phyloP scores from a whole-genome alignment of 148 eudicot species.

The Amaranthus cruentus region DNA sequence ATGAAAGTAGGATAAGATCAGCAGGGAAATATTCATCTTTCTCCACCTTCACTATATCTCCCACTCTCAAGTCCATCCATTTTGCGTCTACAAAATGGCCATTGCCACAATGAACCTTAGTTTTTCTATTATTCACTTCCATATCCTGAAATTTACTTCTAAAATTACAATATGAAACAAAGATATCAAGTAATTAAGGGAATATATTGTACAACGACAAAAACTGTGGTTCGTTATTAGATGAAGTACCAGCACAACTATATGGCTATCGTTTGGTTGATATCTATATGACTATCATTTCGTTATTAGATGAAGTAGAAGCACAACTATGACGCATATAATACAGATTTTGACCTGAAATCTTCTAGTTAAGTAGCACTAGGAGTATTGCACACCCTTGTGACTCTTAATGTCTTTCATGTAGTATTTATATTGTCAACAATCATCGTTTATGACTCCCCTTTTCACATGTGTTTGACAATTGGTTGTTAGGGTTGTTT shows the following conservation, averaged over 20 bases:
- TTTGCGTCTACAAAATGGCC: conserved; percentile 38
- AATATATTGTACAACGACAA: not conserved
- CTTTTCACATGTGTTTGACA: too few relatives aligned
- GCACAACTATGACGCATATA: not conserved
- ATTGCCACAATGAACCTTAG: conserved; percentile 35
- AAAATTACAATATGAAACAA: not conserved
- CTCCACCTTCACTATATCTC: conserved; percentile 57
- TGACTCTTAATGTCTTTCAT: not conserved
- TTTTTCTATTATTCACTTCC: conserved; percentile 46
- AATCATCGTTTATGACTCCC: not conserved
- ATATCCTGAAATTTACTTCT: conserved; percentile 40
- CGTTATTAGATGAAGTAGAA: not conserved
- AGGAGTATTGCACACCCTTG: not conserved
- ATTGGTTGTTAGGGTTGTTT: too few relatives aligned
- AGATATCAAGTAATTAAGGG: not conserved
- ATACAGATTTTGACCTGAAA: too few relatives aligned
- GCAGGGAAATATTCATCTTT: conserved; percentile 69
- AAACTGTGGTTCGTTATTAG: not conserved
- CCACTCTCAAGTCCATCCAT: conserved; percentile 57
- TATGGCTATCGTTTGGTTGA: too few relatives aligned
- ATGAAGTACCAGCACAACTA: not conserved
- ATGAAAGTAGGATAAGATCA: conserved; percentile 59
- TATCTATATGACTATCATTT: too few relatives aligned
- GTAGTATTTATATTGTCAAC: not conserved
- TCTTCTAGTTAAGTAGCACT: not conserved